These are phyloP conservation scores for Tetrapyrgos nigripes DNA, from an alignment of 1,284 basidiomycete species.

Conservation along the genomic window DNA sequence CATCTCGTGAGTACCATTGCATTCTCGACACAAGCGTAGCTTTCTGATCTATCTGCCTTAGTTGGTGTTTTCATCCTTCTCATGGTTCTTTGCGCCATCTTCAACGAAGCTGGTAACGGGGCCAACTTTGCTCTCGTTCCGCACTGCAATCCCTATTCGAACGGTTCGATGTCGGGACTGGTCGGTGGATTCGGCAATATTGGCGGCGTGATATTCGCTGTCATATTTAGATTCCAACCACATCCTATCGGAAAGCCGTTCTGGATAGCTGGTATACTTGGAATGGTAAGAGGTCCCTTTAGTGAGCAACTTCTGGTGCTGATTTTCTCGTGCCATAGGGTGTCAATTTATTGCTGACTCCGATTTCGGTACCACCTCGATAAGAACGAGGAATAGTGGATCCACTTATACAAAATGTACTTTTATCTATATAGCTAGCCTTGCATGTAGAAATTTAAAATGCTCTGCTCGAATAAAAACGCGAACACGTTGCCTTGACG, in stretches of 20 bases:
- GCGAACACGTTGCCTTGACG: too few species aligned
- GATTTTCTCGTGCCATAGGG: neutral
- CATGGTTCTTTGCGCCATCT: conserved; percentile 42
- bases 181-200: conserved; percentile 61
- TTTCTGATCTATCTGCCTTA: conserved; percentile 15
- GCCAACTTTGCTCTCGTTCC: conserved; percentile 61
- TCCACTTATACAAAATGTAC: too few species aligned
- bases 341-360: neutral
- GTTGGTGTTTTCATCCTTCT: conserved; percentile 35
- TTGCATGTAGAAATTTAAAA: too few species aligned
- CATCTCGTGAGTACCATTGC: conserved; percentile 9
- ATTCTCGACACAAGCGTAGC: conserved; percentile 21
- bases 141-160: conserved; percentile 53
- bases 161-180: conserved; percentile 48
- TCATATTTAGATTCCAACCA: conserved; percentile 49
- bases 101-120: conserved; percentile 57
- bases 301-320: neutral
- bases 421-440: too few species aligned
- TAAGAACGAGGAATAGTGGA: too few species aligned
- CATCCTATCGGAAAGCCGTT: neutral
- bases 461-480: too few species aligned
- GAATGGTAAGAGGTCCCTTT: neutral
- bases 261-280: neutral
- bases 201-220: conserved; percentile 57
- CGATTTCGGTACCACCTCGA: neutral